Evolutionary conservation across 2,329 filamentous ascomycete genomes (phyloP), one percentile per base, ranked within the genome.

Genomic region (Penicillium sp.): DNA sequence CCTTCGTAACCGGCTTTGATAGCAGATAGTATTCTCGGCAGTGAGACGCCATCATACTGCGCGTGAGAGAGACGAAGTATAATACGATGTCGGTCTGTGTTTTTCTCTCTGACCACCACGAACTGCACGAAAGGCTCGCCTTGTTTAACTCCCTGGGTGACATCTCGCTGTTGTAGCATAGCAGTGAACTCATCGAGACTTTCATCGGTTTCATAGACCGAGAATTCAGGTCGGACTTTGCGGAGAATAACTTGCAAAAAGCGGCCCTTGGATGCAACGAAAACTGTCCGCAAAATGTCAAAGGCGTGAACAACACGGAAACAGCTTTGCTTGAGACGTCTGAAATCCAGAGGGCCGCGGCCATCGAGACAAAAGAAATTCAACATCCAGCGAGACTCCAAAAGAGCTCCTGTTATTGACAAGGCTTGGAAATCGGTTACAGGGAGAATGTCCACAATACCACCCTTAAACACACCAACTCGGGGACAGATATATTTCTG

Each of bases 1-100:
- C 73, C 75, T 43, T 75, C 65, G 50, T 81, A 85, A 5, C 86
- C 73, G 0, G 78, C 76, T 3, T 81, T 81, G 42, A 88, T 79
- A 64, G 87, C 83, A 18, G 77, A 77, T 57, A 88, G 79, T 20
- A 88, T 78, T n/a, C 79, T 73, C 0, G 84, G 81, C 8, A 88
- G 77, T 61, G 82, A 88, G 21, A 88, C 84, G 60, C 86, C 86
- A 61, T 89, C 86, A 65, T 88, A 88, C 62, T 88, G 85, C 0
- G 85, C 83, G 67, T 89, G 86, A 0, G 85, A 88, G 55, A 89
- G 80, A 56, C 85, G 81, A 66, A 87, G 79, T 58, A 73, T 64
- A 33, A 81, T 72, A 14, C 88, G 79, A 47, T 77, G 76, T 5
- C 72, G 68, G 11, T 75, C 65, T 21, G 71, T 73, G 12, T 64